A percentile compares a stretch with the other conserved stretches of the same genome.
These are phyloP conservation scores for Pseudisothecium myosuroides DNA, from an alignment of 225 moss, liverwort and hornwort genomes.

Conservation along the genomic window DNA sequence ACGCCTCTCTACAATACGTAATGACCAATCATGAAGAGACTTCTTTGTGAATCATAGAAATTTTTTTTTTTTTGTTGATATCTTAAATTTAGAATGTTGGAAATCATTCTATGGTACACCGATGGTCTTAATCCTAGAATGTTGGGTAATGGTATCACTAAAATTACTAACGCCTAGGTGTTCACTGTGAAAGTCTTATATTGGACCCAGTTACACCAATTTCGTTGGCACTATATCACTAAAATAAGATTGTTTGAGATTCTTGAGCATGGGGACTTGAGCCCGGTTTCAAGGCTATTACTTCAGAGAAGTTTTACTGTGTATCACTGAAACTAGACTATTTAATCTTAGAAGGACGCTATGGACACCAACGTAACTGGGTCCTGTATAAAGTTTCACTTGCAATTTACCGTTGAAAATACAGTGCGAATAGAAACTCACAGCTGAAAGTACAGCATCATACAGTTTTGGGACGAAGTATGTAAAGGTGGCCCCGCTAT, in stretches of 20 bases:
- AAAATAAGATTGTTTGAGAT: too few species aligned
- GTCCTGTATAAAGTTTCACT: background rate
- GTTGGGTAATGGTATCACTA: rapidly evolving
- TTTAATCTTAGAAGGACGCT: background rate
- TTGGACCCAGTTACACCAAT: background rate
- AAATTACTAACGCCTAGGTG: rapidly evolving
- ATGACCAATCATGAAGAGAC: too few species aligned
- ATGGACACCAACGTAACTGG: rapidly evolving
- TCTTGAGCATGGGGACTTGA: too few species aligned
- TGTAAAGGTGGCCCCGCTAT: background rate
- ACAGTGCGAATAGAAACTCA: background rate
- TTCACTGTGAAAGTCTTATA: rapidly evolving
- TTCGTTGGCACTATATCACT: background rate
- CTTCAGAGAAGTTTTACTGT: too few species aligned
- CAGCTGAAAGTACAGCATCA: background rate
- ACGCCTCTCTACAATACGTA: background rate
- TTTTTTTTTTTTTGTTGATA: too few species aligned
- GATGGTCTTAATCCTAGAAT: background rate
- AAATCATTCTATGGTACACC: background rate
- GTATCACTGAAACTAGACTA: background rate
- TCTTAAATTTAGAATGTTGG: rapidly evolving
- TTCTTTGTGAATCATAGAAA: too few species aligned
- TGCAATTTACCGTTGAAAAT: background rate
- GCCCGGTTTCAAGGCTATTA: too few species aligned
- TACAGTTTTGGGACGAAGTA: background rate